phyloP scores from a whole-genome alignment of 2,329 filamentous ascomycete genomes.

The Biscogniauxia marginata region DNA sequence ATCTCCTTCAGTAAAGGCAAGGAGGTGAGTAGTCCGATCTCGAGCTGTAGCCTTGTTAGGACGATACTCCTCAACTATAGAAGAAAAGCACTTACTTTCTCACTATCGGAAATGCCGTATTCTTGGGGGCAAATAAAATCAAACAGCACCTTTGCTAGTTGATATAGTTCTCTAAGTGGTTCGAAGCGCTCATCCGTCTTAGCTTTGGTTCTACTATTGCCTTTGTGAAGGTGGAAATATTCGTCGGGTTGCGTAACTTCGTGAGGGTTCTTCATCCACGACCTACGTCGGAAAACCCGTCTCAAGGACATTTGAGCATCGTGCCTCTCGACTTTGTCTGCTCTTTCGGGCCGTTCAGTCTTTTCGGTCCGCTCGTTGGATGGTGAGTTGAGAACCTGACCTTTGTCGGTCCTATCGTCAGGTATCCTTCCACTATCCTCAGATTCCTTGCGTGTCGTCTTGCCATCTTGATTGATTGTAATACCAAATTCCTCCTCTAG shows the following conservation, averaged over 20 bases:
- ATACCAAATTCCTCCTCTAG: constrained; percentile 66
- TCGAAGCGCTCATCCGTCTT: constrained; percentile 84
- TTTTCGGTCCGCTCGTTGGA: constrained; percentile 28
- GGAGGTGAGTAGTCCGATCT: constrained; percentile 93
- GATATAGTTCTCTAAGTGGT: constrained; percentile 89
- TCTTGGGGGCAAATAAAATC: constrained; percentile 99
- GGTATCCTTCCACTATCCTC: constrained; percentile 39
- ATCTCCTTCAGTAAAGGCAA: constrained; percentile 94
- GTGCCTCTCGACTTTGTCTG: constrained; percentile 29
- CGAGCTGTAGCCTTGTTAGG: constrained; percentile 51
- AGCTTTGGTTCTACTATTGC: constrained; percentile 69
- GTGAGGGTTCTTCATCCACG: constrained; percentile 55
- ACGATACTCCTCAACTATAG: constrained; percentile 3
- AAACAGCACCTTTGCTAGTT: constrained; percentile 89
- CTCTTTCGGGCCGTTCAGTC: constrained; percentile 22
- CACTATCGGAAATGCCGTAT: constrained; percentile 91
- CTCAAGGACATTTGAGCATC: constrained; percentile 39
- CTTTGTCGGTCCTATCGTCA: constrained; percentile 44
- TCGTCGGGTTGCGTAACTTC: constrained; percentile 62
- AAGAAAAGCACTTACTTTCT: constrained; percentile 58
- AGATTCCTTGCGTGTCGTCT: constrained; percentile 36
- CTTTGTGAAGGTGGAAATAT: constrained; percentile 90
- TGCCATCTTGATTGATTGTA: constrained; percentile 41
- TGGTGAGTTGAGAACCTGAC: constrained; percentile 29
- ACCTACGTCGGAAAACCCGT: constrained; percentile 59